Evolutionary conservation across 1,284 basidiomycete genomes (phyloP), one percentile per base, ranked within the genome.

Genomic region (Trichosporon inkin): DNA sequence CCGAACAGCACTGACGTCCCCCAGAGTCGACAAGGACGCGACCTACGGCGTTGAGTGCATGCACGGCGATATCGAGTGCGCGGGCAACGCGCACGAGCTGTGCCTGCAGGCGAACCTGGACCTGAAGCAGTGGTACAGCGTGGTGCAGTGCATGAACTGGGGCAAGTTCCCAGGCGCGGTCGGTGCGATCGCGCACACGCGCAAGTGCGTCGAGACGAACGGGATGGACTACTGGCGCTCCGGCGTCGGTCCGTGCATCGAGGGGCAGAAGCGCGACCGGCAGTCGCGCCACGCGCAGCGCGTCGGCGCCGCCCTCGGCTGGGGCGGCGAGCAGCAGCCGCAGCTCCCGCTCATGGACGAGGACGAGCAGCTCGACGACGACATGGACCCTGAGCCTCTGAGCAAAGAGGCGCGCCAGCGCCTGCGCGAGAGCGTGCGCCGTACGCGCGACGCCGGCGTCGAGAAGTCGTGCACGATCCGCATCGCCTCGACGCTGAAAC

Each of bases 381-480:
- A 55, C 13, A 47, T 60, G 10, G 65, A 78, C 34, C 86, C 89
- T 73, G 88, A 88, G 1, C 59, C 55, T 24, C 53, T 75, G 10
- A 69, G 68, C 17, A 65, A 68, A 53, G 65, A 74, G 51, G 74
- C 62, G 20, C 62, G 41, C 10, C 68, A 71, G 39, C 71, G 91
- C 54, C 73, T 92, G 66, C 80, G 81, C 62, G 78, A 85, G 59
- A 92, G 85, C 65, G 81, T 87, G 19, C 65, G 73, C 44, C 70
- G 79, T 22, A 85, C 82, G 0, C 67, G 81, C 56, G 68, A 78
- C 20, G 64, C 85, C 66, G 82, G 80, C 2, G 84, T 92, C 68
- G 89, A 86, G 62, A 92, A 86, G 78, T 91, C 89, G 71, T 94
- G 91, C 78, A 92, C 90, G 1, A 82, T 94, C 41, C 73, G 89